Evolutionary conservation across 2,329 filamentous ascomycete species (phyloP).

Genomic region (Curvularia verruculosa): DNA sequence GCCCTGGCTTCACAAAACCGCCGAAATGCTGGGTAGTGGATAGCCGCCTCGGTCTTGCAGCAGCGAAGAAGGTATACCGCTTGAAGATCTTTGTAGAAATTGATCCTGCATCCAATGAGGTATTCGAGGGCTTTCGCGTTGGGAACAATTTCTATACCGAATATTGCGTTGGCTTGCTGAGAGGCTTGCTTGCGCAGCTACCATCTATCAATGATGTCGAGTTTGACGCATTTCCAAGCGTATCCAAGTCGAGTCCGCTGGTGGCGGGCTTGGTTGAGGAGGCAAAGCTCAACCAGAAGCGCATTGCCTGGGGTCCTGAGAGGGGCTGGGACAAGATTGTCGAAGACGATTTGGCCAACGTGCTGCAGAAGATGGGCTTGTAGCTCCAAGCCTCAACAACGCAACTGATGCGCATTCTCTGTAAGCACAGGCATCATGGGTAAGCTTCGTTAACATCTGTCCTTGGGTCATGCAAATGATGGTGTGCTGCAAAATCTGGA

Average conservation of each 20-base stretch:
- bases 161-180: constrained; percentile 66
- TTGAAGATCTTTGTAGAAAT: constrained; percentile 73
- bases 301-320: constrained; percentile 70
- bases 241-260: constrained; percentile 69
- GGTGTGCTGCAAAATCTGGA: too few species aligned
- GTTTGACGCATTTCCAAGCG: constrained; percentile 72
- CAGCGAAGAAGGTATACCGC: constrained; percentile 64
- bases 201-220: constrained; percentile 65
- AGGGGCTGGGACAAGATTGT: constrained; percentile 64
- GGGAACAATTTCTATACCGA: constrained; percentile 72
- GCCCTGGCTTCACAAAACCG: constrained; percentile 74
- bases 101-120: constrained; percentile 68
- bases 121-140: constrained; percentile 71
- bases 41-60: constrained; percentile 65
- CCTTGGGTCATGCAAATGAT: too few species aligned
- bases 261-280: constrained; percentile 65
- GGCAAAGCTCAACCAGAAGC: constrained; percentile 56
- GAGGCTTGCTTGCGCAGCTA: constrained; percentile 62
- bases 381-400: background rate
- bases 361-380: constrained; percentile 36
- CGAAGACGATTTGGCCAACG: constrained; percentile 36
- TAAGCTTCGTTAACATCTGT: too few species aligned
- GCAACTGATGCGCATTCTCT: background rate
- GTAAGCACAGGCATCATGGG: background rate
- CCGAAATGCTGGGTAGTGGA: constrained; percentile 74